A percentile compares a stretch with the other conserved stretches of the same genome.
phyloP scores from a whole-genome alignment of 768 basidiomycete species.

The Kondoa malvinella region DNA sequence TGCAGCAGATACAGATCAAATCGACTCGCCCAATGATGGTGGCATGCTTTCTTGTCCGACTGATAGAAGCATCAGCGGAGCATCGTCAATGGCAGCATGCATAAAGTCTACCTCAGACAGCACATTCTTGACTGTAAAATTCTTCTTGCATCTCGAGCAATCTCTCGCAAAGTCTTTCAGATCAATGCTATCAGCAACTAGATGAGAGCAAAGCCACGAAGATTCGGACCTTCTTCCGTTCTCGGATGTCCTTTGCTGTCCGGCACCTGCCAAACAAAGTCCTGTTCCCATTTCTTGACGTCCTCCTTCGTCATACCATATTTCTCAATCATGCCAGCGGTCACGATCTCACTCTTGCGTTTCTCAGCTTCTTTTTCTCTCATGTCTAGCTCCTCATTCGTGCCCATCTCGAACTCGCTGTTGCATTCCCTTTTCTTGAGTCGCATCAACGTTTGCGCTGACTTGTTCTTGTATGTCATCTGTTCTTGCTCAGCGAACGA shows the following conservation, averaged over 20 bases:
- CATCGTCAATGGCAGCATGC: background rate
- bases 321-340: conserved; percentile 4
- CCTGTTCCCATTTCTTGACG: conserved; percentile 2
- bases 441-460: conserved; percentile 40
- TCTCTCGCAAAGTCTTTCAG: conserved; percentile 43
- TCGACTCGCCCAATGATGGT: background rate
- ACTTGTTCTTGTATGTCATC: conserved; percentile 63
- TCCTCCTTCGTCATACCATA: conserved; percentile 4
- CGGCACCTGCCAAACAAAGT: conserved; percentile 46
- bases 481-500: conserved; percentile 52
- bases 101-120: background rate
- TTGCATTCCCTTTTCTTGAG: conserved; percentile 46
- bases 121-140: background rate
- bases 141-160: conserved; percentile 19
- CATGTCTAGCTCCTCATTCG: conserved; percentile 27
- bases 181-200: conserved; percentile 52
- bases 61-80: background rate
- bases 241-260: conserved; percentile 47
- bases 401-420: conserved; percentile 30
- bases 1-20: background rate
- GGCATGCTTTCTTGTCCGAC: background rate
- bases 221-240: conserved; percentile 39
- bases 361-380: conserved; percentile 27
- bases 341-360: conserved; percentile 15
- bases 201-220: conserved; percentile 43